Evolutionary conservation across 805 yeast species (phyloP).

Genomic region (Kuraishia capsulata): DNA sequence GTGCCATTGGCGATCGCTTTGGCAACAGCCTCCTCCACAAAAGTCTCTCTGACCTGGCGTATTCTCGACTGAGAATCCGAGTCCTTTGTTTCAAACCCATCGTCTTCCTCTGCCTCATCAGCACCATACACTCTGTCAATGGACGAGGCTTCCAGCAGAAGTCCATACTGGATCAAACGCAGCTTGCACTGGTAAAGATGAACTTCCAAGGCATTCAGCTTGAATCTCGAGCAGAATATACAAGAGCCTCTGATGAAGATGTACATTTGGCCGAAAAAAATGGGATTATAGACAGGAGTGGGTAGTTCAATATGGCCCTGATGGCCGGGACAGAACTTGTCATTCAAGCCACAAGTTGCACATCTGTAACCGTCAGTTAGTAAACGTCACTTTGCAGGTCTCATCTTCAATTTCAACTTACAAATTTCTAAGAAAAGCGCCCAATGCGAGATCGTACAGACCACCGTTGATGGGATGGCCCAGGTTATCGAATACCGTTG

Average conservation of each 20-base stretch:
- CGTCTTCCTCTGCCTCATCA: constrained; percentile 38
- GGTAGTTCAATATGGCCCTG: constrained; percentile 98
- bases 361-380: constrained; percentile 46
- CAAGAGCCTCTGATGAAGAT: constrained; percentile 77
- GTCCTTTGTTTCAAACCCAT: constrained; percentile 26
- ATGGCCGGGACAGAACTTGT: constrained; percentile 94
- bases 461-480: constrained; percentile 97
- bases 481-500: constrained; percentile 89
- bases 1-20: constrained; percentile 71
- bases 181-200: constrained; percentile 75
- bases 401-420: constrained; percentile 7
- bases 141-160: constrained; percentile 67
- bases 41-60: constrained; percentile 45
- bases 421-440: constrained; percentile 82
- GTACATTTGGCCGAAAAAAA: constrained; percentile 88
- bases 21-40: constrained; percentile 61
- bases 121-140: constrained; percentile 51
- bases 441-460: constrained; percentile 87
- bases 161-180: constrained; percentile 78
- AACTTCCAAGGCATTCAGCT: constrained; percentile 56
- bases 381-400: constrained; percentile 8
- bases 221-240: constrained; percentile 83
- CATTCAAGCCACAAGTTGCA: constrained; percentile 94
- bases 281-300: constrained; percentile 88
- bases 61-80: constrained; percentile 28